Evolutionary conservation across 164 flowering plant species (phyloP).

Genomic region (Houttuynia cordata): DNA sequence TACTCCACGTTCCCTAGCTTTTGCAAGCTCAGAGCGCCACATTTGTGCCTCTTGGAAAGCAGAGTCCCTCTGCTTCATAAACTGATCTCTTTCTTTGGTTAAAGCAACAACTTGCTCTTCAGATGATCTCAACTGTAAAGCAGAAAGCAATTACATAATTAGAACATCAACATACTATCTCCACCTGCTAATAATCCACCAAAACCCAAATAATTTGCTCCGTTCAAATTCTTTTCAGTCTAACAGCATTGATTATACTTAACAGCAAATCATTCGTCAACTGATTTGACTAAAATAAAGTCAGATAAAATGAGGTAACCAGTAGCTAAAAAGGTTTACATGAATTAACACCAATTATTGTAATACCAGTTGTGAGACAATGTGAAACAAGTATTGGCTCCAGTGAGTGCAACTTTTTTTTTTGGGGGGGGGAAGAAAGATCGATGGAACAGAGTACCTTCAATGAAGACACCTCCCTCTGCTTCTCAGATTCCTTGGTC

Average conservation of each 20-base stretch:
- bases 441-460: constrained; percentile 31
- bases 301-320: too few species aligned
- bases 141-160: neutral
- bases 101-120: constrained; percentile 48
- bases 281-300: too few species aligned
- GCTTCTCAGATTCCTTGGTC: constrained; percentile 43
- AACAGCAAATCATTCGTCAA: too few species aligned
- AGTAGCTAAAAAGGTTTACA: too few species aligned
- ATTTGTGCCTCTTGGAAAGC: constrained; percentile 73
- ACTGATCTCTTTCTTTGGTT: constrained; percentile 56
- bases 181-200: too few species aligned
- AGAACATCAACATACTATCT: neutral
- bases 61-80: constrained; percentile 72
- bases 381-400: neutral
- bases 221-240: too few species aligned
- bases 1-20: constrained; percentile 84
- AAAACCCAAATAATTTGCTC: too few species aligned
- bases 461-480: constrained; percentile 32
- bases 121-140: constrained; percentile 48
- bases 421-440: neutral
- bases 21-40: constrained; percentile 97
- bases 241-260: too few species aligned
- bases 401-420: too few species aligned
- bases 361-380: too few species aligned
- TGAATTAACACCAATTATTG: too few species aligned